A percentile compares a stretch with the other conserved stretches of the same genome.
Evolutionary conservation across 2,329 filamentous ascomycete genomes (phyloP).

Genomic region (Microcyclospora pomicola): DNA sequence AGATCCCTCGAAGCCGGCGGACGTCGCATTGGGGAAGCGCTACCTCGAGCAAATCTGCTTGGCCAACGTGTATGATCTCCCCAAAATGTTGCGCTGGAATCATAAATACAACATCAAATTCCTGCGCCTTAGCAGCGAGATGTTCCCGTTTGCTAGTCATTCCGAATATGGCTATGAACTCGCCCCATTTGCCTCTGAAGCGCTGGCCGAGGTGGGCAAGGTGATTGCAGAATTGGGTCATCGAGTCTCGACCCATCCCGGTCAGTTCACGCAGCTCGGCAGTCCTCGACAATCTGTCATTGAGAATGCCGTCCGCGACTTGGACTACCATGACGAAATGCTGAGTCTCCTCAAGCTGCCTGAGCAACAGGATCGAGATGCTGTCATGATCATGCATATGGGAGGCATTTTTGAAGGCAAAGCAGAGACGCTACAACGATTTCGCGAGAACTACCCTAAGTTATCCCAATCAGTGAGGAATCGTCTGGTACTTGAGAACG

Average conservation of each 20-base stretch:
- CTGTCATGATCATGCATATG: slow-evolving; percentile 90
- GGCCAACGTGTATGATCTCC: slow-evolving; percentile 68
- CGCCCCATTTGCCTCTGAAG: slow-evolving; percentile 66
- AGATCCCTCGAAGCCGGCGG: slow-evolving; percentile 55
- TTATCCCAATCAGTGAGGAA: slow-evolving; percentile 60
- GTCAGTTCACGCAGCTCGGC: slow-evolving; percentile 83
- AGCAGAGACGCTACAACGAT: slow-evolving; percentile 59
- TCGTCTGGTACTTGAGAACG: slow-evolving; percentile 80
- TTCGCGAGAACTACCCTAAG: slow-evolving; percentile 57
- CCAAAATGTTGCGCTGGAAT: slow-evolving; percentile 84
- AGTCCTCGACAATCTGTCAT: slow-evolving; percentile 70
- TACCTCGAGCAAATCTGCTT: slow-evolving; percentile 68
- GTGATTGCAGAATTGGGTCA: slow-evolving; percentile 69
- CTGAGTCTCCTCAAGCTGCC: slow-evolving; percentile 63
- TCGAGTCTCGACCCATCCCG: slow-evolving; percentile 78
- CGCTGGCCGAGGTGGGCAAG: slow-evolving; percentile 60
- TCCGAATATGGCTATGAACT: slow-evolving; percentile 74
- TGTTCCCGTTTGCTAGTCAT: slow-evolving; percentile 94
- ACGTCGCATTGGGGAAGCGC: slow-evolving; percentile 50
- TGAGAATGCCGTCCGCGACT: slow-evolving; percentile 59
- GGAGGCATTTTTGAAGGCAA: slow-evolving; percentile 86
- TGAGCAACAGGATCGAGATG: slow-evolving; percentile 65
- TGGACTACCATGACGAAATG: slow-evolving; percentile 81
- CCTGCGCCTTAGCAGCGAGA: slow-evolving; percentile 82
- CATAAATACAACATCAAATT: slow-evolving; percentile 85